Base-by-base conservation (phyloP, 495 filamentous ascomycete species). In the Hapsidospora chrysogenum region DNA sequence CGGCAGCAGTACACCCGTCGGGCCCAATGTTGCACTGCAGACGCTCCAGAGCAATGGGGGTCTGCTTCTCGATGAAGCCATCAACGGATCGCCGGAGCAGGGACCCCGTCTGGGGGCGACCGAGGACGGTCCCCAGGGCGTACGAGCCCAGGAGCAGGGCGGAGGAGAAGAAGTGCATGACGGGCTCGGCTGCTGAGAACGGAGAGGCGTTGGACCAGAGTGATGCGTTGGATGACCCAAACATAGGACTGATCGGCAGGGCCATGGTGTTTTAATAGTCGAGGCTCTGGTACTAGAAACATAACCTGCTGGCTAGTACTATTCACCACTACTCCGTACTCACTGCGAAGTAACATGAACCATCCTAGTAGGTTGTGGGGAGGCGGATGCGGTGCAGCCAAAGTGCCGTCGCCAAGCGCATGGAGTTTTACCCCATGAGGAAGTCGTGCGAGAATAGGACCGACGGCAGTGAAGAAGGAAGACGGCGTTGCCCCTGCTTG, bases 21-120 rank as follows among this genome's bases (percentile, higher is more conserved):
- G 66, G 43, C 2, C 75, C 75, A 37, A 80, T 76, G 34, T 80
- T 80, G 47, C 63, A 54, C 36, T 74, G 56, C 5, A 80, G 55
- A 14, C 63, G 60, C 7, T 54, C 37, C 27, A 65, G 46, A 0
- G 75, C 63, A 35, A 68, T 54, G 9, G 69, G 56, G 6, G 54
- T 62, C 43, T 81, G 64, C 6, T 47, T 56, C 21, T 60, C 37
- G 41, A 82, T 66, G 55, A 70, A 81, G 9, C 50, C 51, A 37
- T 68, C 61, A 18, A 71, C 63, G 16, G 53, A 46, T 22, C 65
- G 53, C 49, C 57, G 64, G 31, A 55, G 34, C 30, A 67, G 40
- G 5, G 33, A 35, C 17, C 18, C 23, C 17, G 40, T 41, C 13
- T 58, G 49, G 8, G 61, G 62, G 10, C 53, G 52, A 17, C 54